These are phyloP conservation scores for Psilocybe cyanescens DNA, from an alignment of 768 basidiomycete species.

Conservation along the genomic window DNA sequence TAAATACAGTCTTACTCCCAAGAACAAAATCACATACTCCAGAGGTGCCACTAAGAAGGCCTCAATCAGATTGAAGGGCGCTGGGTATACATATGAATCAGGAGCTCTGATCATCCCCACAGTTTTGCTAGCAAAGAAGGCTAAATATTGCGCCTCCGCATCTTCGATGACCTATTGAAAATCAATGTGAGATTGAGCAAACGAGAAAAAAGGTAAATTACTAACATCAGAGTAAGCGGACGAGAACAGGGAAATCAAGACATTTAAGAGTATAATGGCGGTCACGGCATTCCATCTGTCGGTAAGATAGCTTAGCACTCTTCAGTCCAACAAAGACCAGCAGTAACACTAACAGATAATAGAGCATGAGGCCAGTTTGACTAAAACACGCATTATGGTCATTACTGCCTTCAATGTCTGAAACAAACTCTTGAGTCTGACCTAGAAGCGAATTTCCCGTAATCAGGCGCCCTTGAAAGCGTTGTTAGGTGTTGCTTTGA, in stretches of 20 bases:
- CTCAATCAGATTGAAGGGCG: slow-evolving; percentile 93
- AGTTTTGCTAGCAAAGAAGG: slow-evolving; percentile 90
- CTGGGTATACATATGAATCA: slow-evolving; percentile 86
- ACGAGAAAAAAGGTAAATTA: neutral
- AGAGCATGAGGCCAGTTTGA: slow-evolving; percentile 66
- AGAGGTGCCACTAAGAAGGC: slow-evolving; percentile 78
- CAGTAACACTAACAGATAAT: slow-evolving; percentile 66
- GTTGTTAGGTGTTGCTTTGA: slow-evolving; percentile 32
- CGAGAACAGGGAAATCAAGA: slow-evolving; percentile 94
- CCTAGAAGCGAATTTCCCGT: slow-evolving; percentile 57
- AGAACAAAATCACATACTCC: slow-evolving; percentile 61
- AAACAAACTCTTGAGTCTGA: slow-evolving; percentile 23
- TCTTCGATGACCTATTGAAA: slow-evolving; percentile 68
- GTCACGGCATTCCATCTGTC: slow-evolving; percentile 82
- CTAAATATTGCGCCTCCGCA: slow-evolving; percentile 88
- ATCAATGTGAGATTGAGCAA: neutral
- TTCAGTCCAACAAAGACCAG: neutral
- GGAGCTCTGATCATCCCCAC: slow-evolving; percentile 85
- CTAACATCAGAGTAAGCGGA: slow-evolving; percentile 88
- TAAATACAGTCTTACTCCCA: neutral
- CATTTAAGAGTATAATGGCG: slow-evolving; percentile 85
- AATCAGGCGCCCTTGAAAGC: slow-evolving; percentile 55
- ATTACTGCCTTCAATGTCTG: slow-evolving; percentile 2
- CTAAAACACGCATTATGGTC: slow-evolving; percentile 28
- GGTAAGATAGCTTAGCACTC: neutral